These are phyloP conservation scores for Grosmannia clavigera DNA, from an alignment of 2,329 filamentous ascomycete species.

Conservation along the genomic window DNA sequence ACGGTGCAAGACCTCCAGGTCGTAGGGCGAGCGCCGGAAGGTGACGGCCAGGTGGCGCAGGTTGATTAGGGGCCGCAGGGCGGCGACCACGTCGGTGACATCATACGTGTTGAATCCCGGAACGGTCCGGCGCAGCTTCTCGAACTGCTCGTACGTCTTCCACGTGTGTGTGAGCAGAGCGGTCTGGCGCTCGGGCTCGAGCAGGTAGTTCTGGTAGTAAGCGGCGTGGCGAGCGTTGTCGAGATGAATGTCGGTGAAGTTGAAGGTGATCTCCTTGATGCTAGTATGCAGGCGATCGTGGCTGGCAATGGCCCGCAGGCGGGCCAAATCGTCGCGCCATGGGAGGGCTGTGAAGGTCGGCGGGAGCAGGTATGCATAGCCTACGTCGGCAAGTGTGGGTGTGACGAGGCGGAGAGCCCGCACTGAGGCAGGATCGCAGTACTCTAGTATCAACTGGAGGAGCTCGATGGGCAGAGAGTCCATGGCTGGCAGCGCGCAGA, in stretches of 20 bases:
- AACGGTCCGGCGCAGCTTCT: slow-evolving; percentile 20
- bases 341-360: slow-evolving; percentile 28
- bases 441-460: slow-evolving; percentile 28
- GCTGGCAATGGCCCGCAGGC: slow-evolving; percentile 30
- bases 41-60: slow-evolving; percentile 27
- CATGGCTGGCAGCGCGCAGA: slow-evolving; percentile 13
- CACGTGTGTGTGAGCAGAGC: slow-evolving; percentile 23
- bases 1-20: slow-evolving; percentile 24
- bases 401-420: slow-evolving; percentile 28
- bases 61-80: slow-evolving; percentile 27
- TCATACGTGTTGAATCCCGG: slow-evolving; percentile 23
- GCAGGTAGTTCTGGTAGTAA: slow-evolving; percentile 24
- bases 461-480: slow-evolving; percentile 15
- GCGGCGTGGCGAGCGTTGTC: slow-evolving; percentile 25
- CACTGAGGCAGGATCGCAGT: slow-evolving; percentile 26
- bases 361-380: slow-evolving; percentile 29
- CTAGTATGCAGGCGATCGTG: slow-evolving; percentile 27
- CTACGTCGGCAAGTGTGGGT: slow-evolving; percentile 25
- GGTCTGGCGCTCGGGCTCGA: slow-evolving; percentile 24
- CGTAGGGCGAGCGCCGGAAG: slow-evolving; percentile 27
- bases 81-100: slow-evolving; percentile 14
- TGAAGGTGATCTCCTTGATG: slow-evolving; percentile 32
- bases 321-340: slow-evolving; percentile 32
- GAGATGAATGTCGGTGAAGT: slow-evolving; percentile 29
- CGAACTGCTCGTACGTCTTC: slow-evolving; percentile 24